Base-by-base conservation (phyloP, 352 stramenopile species). In the Pythium sukuiense region DNA sequence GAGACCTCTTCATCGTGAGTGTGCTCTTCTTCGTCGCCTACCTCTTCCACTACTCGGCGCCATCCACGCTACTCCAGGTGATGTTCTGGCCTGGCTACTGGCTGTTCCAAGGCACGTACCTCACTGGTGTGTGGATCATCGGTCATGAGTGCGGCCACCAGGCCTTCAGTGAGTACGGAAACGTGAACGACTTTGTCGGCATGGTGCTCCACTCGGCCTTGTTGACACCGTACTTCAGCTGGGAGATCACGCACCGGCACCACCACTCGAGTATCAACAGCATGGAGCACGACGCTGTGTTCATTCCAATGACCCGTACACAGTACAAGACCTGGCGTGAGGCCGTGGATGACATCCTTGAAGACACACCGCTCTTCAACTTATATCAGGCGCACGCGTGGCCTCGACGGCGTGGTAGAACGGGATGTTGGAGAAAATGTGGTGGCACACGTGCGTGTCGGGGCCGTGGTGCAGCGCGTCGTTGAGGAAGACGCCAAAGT, bases 191-290 rank as follows among this genome's bases (percentile, higher is more conserved):
- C 73, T 54, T 89, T 39, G 88, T 99, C 53, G 97, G 97, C 6
- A 96, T 98, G 68, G 76, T 99, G 59, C 79, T 98, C 41, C 97
- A 99, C 84, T 98, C 97, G 70, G 85, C 88, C 27, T 80, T 99
- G 39, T 85, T 99, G 30, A 96, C 99, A 64, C 97, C 97, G 8
- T 99, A 99, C 92, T 98, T 99, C 88, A 97, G 90, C 58, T 99
- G 97, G 97, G 89, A 97, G 67, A 91, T 97, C 74, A 97, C 90
- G 43, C 96, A 99, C 84, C 94, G 93, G 46, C 88, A 97, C 43
- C 95, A 99, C 81, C 96, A 98, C 83, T 98, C 97, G 56, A 95
- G 98, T 81, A 96, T 97, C 48, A 93, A 89, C 30, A 94, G 79
- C 65, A 96, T 86, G 71, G 93, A 98, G 67, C 97, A 99, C 77